A percentile compares a stretch with the other conserved stretches of the same genome.
These are phyloP conservation scores for Malassezia vespertilionis DNA, from an alignment of 1,284 basidiomycete genomes.

Conservation along the genomic window DNA sequence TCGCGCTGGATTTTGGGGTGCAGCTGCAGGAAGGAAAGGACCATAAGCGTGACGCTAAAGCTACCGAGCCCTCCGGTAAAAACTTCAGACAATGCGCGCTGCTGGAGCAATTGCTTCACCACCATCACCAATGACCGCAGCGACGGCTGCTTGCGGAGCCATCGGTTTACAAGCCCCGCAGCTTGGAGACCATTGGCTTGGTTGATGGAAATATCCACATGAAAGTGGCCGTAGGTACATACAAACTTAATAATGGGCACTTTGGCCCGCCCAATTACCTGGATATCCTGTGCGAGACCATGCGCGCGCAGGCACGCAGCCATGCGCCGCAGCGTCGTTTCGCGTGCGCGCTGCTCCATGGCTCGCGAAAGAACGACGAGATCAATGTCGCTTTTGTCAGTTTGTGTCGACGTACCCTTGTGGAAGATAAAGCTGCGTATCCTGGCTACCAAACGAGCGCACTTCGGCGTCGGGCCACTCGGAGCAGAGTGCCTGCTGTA, in stretches of 20 bases:
- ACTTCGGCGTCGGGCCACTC: slow-evolving; percentile 72
- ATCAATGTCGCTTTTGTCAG: slow-evolving; percentile 53
- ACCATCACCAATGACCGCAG: slow-evolving; percentile 59
- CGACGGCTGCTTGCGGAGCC: slow-evolving; percentile 64
- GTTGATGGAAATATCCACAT: slow-evolving; percentile 47
- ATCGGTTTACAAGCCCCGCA: slow-evolving; percentile 69
- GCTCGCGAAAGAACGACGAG: slow-evolving; percentile 51
- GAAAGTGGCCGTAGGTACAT: slow-evolving; percentile 55
- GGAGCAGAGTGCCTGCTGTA: slow-evolving; percentile 58
- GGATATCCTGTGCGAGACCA: slow-evolving; percentile 56
- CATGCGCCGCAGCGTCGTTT: slow-evolving; percentile 48
- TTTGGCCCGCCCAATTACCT: slow-evolving; percentile 75
- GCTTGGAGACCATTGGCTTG: slow-evolving; percentile 64
- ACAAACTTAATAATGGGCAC: slow-evolving; percentile 90
- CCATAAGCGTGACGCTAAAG: slow-evolving; percentile 85
- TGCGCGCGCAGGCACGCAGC: slow-evolving; percentile 49
- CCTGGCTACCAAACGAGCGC: slow-evolving; percentile 79
- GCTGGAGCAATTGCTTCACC: slow-evolving; percentile 77
- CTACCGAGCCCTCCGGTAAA: slow-evolving; percentile 87
- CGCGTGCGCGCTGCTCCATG: slow-evolving; percentile 47
- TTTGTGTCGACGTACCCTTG: slow-evolving; percentile 60
- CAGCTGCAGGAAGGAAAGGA: slow-evolving; percentile 86
- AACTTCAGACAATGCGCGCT: slow-evolving; percentile 91
- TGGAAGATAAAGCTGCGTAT: slow-evolving; percentile 87
- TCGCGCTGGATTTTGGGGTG: slow-evolving; percentile 83